Conservation (phyloP, 139 green algal genomes). For the Volvox africanus region DNA sequence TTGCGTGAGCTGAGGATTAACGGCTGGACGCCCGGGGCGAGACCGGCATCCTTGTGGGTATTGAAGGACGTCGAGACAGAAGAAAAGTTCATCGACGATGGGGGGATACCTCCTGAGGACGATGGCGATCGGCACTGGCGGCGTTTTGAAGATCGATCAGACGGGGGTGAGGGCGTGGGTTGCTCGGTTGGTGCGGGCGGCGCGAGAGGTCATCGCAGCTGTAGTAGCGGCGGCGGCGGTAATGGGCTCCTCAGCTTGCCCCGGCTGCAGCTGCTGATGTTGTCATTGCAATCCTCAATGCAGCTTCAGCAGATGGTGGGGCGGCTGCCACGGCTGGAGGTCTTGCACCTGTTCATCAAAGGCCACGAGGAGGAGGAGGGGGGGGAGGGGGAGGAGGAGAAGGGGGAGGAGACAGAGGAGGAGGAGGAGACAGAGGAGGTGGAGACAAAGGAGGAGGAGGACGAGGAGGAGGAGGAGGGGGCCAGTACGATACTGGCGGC, state of each 20-base stretch:
- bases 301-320: not conserved
- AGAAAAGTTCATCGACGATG: no score
- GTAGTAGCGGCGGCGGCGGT: not conserved
- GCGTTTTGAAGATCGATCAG: not conserved
- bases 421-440: not conserved
- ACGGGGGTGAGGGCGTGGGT: not conserved
- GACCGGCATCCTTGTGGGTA: not conserved
- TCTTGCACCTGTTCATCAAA: not conserved
- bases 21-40: conserved; percentile 5
- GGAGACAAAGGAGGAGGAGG: no score
- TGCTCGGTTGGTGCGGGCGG: not conserved
- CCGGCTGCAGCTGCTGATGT: conserved; percentile 11
- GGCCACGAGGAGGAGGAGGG: no score
- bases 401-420: not conserved
- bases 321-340: not conserved
- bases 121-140: not conserved
- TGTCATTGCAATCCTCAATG: not conserved
- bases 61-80: not conserved
- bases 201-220: not conserved
- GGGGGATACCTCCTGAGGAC: not conserved
- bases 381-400: not conserved
- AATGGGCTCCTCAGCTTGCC: conserved; percentile 7
- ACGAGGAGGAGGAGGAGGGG: no score
- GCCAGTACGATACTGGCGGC: no score
- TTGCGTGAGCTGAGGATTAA: conserved; percentile 35